These are phyloP conservation scores for Globisporangium parvum DNA, from an alignment of 352 stramenopile genomes.

Conservation along the genomic window DNA sequence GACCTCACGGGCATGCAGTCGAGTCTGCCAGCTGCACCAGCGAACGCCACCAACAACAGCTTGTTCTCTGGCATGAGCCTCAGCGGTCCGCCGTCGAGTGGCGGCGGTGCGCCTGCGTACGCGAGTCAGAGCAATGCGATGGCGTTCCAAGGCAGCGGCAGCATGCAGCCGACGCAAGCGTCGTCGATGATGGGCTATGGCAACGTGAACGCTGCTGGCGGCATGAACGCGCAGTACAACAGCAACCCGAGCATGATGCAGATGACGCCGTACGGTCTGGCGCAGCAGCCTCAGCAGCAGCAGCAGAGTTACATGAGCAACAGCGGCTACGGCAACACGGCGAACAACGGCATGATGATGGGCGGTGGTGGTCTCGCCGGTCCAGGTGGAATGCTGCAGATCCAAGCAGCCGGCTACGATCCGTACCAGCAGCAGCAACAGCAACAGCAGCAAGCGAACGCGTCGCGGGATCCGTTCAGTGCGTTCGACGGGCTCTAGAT, in stretches of 20 bases:
- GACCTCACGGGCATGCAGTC: conserved; percentile 41
- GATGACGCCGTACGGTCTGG: conserved; percentile 72
- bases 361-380: conserved; percentile 38
- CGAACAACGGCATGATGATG: conserved; percentile 17
- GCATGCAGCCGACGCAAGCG: conserved; percentile 7
- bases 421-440: conserved; percentile 44
- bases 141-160: conserved; percentile 16
- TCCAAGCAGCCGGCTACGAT: conserved; percentile 53
- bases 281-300: conserved; percentile 19
- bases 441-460: conserved; percentile 27
- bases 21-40: conserved; percentile 30
- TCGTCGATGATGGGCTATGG: conserved; percentile 19
- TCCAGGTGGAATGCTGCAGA: conserved; percentile 61
- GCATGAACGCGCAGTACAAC: conserved; percentile 30
- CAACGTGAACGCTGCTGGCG: conserved; percentile 17
- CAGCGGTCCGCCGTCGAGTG: conserved; percentile 10
- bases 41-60: conserved; percentile 16
- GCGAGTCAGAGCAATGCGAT: conserved; percentile 29
- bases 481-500: conserved; percentile 70
- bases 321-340: conserved; percentile 22
- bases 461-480: conserved; percentile 60
- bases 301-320: conserved; percentile 42
- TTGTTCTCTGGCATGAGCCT: conserved; percentile 74
- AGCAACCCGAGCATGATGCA: conserved; percentile 66
- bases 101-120: conserved; percentile 26